These are phyloP conservation scores for Suhomyces terraborum DNA, from an alignment of 1,139 yeast species.

Conservation along the genomic window DNA sequence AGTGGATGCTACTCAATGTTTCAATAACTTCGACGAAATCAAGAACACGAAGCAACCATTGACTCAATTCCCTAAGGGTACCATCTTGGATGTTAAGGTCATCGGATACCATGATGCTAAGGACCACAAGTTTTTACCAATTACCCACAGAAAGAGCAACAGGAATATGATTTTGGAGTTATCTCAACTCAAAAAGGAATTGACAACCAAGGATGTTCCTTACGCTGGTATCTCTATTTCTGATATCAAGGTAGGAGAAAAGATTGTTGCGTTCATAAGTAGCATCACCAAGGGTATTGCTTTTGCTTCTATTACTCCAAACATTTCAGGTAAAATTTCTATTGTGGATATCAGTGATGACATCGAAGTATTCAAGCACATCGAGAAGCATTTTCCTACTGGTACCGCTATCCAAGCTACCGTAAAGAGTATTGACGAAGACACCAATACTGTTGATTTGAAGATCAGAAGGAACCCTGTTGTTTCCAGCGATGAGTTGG, in stretches of 20 bases:
- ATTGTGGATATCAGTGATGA: conserved; percentile 66
- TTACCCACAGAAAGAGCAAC: conserved; percentile 58
- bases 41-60: conserved; percentile 62
- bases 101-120: conserved; percentile 79
- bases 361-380: conserved; percentile 48
- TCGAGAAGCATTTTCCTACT: conserved; percentile 61
- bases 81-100: conserved; percentile 61
- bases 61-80: conserved; percentile 58
- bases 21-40: conserved; percentile 57
- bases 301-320: conserved; percentile 74
- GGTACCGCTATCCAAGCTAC: conserved; percentile 69
- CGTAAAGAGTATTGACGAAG: conserved; percentile 56
- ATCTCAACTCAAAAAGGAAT: conserved; percentile 47
- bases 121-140: conserved; percentile 68
- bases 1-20: conserved; percentile 73
- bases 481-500: conserved; percentile 50
- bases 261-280: conserved; percentile 54
- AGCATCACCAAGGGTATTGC: conserved; percentile 54
- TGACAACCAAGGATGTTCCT: conserved; percentile 24
- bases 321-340: conserved; percentile 66
- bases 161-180: conserved; percentile 67
- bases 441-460: conserved; percentile 53
- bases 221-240: conserved; percentile 36
- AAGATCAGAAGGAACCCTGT: conserved; percentile 51
- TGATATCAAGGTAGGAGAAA: conserved; percentile 44